Conservation (phyloP, 2,329 filamentous ascomycete genomes). For the Penicillium sp. region DNA sequence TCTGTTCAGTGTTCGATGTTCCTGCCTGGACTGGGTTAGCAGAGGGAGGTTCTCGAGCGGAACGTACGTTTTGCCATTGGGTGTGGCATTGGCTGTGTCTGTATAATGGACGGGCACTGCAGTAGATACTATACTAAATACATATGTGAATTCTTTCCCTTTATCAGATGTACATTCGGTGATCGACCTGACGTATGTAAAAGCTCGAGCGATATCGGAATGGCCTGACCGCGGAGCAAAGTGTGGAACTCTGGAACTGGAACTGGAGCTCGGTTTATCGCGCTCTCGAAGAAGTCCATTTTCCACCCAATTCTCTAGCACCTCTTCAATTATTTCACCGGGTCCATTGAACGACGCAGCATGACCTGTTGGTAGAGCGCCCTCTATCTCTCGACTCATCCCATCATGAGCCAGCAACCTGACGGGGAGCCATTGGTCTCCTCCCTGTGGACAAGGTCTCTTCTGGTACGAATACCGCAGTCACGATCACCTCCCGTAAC, state of each 20-base stretch:
- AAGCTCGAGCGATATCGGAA: conserved; percentile 19
- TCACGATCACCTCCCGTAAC: neutral
- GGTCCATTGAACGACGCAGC: neutral
- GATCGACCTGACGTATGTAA: conserved; percentile 9
- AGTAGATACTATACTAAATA: conserved; percentile 16
- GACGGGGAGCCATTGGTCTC: conserved; percentile 35
- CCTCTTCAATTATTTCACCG: neutral
- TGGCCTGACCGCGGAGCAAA: conserved; percentile 24
- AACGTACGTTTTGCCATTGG: neutral
- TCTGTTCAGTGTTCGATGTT: conserved; percentile 1
- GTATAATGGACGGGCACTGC: neutral
- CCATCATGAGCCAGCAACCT: conserved; percentile 26
- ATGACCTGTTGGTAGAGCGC: conserved; percentile 13
- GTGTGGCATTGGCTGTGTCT: neutral
- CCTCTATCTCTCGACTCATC: neutral
- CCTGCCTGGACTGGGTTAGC: conserved; percentile 5
- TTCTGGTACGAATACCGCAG: conserved; percentile 28
- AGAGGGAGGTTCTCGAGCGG: neutral
- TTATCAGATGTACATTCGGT: neutral
- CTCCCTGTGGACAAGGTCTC: conserved; percentile 43
- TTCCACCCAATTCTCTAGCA: neutral
- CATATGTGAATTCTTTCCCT: neutral
- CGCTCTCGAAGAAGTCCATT: neutral
- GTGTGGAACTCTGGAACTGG: conserved; percentile 15
- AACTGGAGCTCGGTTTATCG: conserved; percentile 15